Conservation (phyloP, 176 grass and related monocot genomes). For the Eragrostis nindensis region DNA sequence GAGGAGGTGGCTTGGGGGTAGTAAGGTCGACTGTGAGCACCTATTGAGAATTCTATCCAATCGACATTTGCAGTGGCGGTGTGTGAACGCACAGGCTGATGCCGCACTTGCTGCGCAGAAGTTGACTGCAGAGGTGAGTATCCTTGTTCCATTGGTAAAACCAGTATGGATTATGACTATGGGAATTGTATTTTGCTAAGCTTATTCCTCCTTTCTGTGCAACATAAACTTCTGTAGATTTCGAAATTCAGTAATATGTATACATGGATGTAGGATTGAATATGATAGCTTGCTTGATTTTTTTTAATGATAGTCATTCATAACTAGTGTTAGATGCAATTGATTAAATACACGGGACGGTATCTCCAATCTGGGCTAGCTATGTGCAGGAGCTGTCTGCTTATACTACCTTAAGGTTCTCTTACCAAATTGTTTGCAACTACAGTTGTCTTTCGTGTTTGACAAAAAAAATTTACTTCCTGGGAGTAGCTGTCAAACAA, state of each 20-base stretch:
- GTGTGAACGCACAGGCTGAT: slow-evolving; percentile 69
- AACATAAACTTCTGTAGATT: not conserved
- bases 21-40: slow-evolving; percentile 71
- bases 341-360: not conserved
- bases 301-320: too few relatives aligned
- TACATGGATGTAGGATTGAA: slow-evolving; percentile 13
- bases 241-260: not conserved
- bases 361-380: not conserved
- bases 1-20: slow-evolving; percentile 75
- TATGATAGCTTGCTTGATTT: slow-evolving; percentile 4
- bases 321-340: not conserved
- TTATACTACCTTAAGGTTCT: not conserved
- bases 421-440: slow-evolving; percentile 1
- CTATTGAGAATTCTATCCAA: slow-evolving; percentile 70
- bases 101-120: slow-evolving; percentile 61
- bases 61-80: slow-evolving; percentile 87
- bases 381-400: not conserved
- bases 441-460: not conserved
- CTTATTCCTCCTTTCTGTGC: not conserved
- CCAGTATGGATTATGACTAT: not conserved
- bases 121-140: slow-evolving; percentile 74
- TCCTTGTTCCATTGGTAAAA: slow-evolving; percentile 25
- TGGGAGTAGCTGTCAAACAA: not conserved
- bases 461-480: not conserved
- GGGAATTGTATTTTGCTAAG: not conserved